Evolutionary conservation across 2,329 filamentous ascomycete species (phyloP), one percentile per base, ranked within the genome.

Genomic region (Botryotinia narcissicola): DNA sequence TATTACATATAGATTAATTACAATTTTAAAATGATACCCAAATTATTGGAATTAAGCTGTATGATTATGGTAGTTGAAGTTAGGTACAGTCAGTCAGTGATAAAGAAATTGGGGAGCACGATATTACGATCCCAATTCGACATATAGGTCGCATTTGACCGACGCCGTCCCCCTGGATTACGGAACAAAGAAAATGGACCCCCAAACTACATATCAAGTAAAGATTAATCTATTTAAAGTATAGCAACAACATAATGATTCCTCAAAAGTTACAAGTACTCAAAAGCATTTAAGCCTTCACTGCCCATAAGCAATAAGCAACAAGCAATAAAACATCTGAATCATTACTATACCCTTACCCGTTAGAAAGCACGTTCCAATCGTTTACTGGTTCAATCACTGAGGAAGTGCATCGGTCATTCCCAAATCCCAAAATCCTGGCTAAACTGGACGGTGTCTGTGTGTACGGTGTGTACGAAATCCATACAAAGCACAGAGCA

Each of bases 401-500:
- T 66, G 42, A 37, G 8, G 8, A 5, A 29, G 61, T 64, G 62
- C 62, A 64, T 29, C 42, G 40, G 16, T 40, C 64, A 54, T 54
- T 68, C n/a, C 64, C 3, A 40, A 68, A 68, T 54, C 46, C 64
- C 64, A 1, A 40, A 54, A 67, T 54, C 64, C 64, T 54, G 20
- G 64, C 40, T 46, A 29, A 40, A 40, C 64, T 67, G 25, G 32
- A 37, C 35, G 48, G 46, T 54, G 25, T 67, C 32, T 60, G 57
- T 60, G 57, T 60, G 10, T 51, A 37, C 57, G 32, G 44, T 66
- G 40, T 22, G 40, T 70, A n/a, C 42, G 40, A 40, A 51, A 62
- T 63, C 57, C 54, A 71, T 64, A 71, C 60, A 64, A 68, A 72
- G 70, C 70, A 68, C 71, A 72, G 48, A 68, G 71, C 62, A 72